These are phyloP conservation scores for Fusarium xylarioides DNA, from an alignment of 2,329 filamentous ascomycete genomes.

Conservation along the genomic window DNA sequence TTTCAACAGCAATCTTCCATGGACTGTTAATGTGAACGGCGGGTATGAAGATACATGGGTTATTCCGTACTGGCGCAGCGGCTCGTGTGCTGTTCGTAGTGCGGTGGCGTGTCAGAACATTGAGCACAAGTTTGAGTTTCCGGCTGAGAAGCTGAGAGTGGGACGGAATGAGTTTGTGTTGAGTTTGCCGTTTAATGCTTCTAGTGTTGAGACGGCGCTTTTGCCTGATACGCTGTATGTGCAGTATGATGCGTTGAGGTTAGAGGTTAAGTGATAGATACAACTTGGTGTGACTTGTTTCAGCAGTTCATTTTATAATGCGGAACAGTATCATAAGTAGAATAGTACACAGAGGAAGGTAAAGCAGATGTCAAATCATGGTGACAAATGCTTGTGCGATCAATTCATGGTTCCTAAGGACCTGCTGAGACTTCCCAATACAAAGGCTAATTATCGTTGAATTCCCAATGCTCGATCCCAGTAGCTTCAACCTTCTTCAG, in stretches of 20 bases:
- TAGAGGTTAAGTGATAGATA: constrained; percentile 55
- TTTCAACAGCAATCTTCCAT: constrained; percentile 20
- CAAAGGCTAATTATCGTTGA: not conserved
- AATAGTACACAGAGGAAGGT: rapidly evolving
- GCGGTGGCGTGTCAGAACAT: constrained; percentile 69
- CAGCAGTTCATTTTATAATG: rapidly evolving
- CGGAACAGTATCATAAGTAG: rapidly evolving
- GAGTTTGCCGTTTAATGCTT: constrained; percentile 66
- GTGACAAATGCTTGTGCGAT: rapidly evolving
- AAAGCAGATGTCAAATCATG: rapidly evolving
- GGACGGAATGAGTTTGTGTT: constrained; percentile 64
- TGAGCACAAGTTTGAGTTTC: constrained; percentile 66
- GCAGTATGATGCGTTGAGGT: constrained; percentile 69
- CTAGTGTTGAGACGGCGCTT: constrained; percentile 65
- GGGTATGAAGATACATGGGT: constrained; percentile 58
- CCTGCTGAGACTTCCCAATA: rapidly evolving
- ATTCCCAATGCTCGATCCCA: not conserved
- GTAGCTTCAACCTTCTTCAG: not conserved
- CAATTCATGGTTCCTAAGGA: rapidly evolving
- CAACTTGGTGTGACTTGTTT: rapidly evolving
- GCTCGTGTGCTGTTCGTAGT: constrained; percentile 66
- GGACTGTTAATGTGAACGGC: constrained; percentile 48
- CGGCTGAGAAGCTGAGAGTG: constrained; percentile 52
- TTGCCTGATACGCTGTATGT: constrained; percentile 65
- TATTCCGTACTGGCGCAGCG: constrained; percentile 55